Evolutionary conservation across 371 early-diverging fungal genomes (phyloP), one percentile per base, ranked within the genome.

Genomic region (Mucor mucedo): DNA sequence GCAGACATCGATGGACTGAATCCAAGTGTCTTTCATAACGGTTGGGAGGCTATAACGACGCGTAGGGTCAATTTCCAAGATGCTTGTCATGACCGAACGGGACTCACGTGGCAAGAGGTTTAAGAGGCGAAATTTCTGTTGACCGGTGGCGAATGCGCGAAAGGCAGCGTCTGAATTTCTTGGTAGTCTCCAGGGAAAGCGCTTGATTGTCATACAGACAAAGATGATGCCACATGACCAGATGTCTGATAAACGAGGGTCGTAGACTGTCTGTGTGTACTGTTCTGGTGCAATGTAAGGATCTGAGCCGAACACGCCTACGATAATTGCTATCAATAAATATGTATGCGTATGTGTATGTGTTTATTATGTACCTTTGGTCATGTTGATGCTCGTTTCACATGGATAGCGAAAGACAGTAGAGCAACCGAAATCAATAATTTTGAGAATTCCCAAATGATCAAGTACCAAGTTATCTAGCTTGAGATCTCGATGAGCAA

Each of bases 211-310:
- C 90, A 92, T 89, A 62, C 90, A 88, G 58, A 91, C 73, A 73
- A 87, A 90, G 60, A 92, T 88, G 47, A 92, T 89, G n/a, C 88
- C 93, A 55, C 89, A 73, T 33, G 90, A 90, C 93, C 93, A 92
- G 39, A 89, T 66, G 72, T 92, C 93, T 29, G 89, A 82, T 40
- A 82, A 66, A n/a, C 85, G 84, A 52, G 91, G 86, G 61, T 89
- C 89, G 65, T 91, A 88, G 16, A 58, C 68, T 13, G 77, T 66
- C 27, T 80, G 78, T 45, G 69, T 71, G 69, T 91, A 93, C 27
- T 92, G 87, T 80, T 97, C 97, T 30, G 97, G 97, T 0, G 95
- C 93, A 62, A 95, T 95, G 73, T 95, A 97, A 14, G 96, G 95
- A 47, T 92, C 91, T 8, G 92, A 91, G 7, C 97, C 96, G 55